Conservation (phyloP, 176 grass and related monocot species). For the Secale cereale region DNA sequence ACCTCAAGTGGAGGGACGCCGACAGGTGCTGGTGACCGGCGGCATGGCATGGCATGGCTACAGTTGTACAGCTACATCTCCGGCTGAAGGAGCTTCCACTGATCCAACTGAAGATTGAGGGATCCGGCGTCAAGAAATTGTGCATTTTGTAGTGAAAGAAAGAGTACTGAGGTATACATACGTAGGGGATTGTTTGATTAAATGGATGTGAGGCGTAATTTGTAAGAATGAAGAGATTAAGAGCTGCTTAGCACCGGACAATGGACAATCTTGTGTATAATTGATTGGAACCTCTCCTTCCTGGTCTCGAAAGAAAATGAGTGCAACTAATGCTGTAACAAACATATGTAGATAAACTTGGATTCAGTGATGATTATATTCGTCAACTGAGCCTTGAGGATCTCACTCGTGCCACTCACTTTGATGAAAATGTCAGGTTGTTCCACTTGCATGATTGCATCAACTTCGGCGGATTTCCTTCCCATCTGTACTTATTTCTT, state of each 20-base stretch:
- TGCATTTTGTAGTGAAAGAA: not conserved
- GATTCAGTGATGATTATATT: no score
- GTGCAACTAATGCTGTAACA: no score
- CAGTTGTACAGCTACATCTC: not conserved
- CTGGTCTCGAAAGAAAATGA: no score
- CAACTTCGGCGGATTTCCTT: no score
- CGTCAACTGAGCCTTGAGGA: no score
- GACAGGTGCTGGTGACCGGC: conserved; percentile 38
- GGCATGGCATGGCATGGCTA: not conserved
- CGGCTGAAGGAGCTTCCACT: not conserved
- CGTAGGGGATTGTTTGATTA: not conserved
- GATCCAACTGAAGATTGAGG: not conserved
- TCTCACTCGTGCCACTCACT: no score
- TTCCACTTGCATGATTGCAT: no score
- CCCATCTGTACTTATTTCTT: no score
- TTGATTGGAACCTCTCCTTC: not conserved
- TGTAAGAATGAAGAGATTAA: not conserved
- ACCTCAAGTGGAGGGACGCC: conserved; percentile 84
- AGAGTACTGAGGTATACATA: not conserved
- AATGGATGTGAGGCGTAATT: not conserved
- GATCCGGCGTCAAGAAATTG: not conserved
- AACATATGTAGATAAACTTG: no score
- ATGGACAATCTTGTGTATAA: not conserved
- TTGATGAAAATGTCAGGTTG: no score
- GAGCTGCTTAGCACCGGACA: not conserved